Conservation (phyloP, 768 basidiomycete species). For the Cystobasidium onofrii region DNA sequence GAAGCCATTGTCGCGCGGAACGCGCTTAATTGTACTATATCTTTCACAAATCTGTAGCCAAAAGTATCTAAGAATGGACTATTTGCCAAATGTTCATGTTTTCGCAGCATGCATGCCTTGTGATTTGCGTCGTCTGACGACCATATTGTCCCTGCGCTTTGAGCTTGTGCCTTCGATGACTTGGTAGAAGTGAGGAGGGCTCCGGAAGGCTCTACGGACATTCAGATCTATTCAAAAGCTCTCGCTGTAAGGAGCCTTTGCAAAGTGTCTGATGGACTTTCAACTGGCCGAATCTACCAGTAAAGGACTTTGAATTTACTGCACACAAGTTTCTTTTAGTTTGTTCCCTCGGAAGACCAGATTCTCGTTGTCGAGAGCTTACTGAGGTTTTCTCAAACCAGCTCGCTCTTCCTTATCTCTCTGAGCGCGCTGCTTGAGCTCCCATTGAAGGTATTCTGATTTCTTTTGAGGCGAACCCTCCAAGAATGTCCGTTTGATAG, state of each 20-base stretch:
- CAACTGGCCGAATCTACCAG: background rate
- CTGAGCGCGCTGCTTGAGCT: conserved; percentile 6
- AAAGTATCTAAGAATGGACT: no score
- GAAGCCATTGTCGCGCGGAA: background rate
- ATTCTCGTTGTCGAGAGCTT: background rate
- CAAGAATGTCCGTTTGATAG: conserved; percentile 6
- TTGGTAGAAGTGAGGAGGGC: no score
- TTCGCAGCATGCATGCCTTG: no score
- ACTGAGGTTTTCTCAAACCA: conserved; percentile 10
- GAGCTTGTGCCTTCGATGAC: no score
- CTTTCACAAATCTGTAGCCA: background rate
- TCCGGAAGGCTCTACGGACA: no score
- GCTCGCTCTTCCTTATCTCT: conserved; percentile 1
- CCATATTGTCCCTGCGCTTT: no score
- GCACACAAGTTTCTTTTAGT: no score
- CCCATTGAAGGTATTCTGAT: conserved; percentile 11
- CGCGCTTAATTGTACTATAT: background rate
- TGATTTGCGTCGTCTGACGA: no score
- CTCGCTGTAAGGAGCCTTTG: no score
- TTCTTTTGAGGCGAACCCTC: background rate
- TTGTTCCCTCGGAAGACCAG: no score
- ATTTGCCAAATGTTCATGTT: background rate
- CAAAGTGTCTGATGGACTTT: no score
- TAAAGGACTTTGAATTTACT: conserved; percentile 2
- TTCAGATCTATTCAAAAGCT: no score